Evolutionary conservation across 306 rosid genomes (phyloP).

Genomic region (Cicer arietinum): DNA sequence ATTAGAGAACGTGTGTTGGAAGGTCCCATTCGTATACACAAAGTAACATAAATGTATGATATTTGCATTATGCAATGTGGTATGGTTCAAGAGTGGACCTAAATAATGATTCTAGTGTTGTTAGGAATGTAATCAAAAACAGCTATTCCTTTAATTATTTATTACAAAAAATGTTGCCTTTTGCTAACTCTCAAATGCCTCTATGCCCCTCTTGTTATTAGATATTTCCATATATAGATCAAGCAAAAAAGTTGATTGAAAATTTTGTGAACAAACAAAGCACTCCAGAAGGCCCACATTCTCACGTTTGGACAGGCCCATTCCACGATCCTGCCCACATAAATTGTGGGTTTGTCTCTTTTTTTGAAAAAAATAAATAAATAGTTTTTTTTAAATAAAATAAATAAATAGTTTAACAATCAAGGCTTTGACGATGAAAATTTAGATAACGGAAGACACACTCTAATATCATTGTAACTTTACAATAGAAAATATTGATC

Average conservation of each 20-base stretch:
- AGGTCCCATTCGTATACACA: constrained; percentile 51
- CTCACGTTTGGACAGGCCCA: constrained; percentile 34
- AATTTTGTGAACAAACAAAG: too few relatives aligned
- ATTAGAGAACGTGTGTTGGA: constrained; percentile 56
- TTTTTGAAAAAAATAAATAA: not conserved
- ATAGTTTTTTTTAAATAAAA: too few relatives aligned
- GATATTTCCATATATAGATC: constrained; percentile 44
- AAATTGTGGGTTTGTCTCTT: not conserved
- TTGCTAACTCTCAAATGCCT: constrained; percentile 10
- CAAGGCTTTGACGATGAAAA: not conserved
- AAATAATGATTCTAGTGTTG: constrained; percentile 57
- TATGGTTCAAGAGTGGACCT: constrained; percentile 46
- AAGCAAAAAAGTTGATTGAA: constrained; percentile 44
- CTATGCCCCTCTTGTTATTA: constrained; percentile 22
- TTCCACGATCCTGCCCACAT: constrained; percentile 35
- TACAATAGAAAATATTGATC: too few relatives aligned
- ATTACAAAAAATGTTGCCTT: constrained; percentile 37
- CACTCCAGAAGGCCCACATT: not conserved
- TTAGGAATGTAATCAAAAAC: constrained; percentile 59
- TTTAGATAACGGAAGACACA: too few relatives aligned
- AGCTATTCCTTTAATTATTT: constrained; percentile 53
- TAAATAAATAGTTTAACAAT: not conserved
- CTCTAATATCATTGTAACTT: too few relatives aligned
- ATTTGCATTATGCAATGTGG: too few relatives aligned
- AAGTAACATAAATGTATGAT: not conserved